These are phyloP conservation scores for Aspergillus sp. DNA, from an alignment of 2,329 filamentous ascomycete species.

Conservation along the genomic window DNA sequence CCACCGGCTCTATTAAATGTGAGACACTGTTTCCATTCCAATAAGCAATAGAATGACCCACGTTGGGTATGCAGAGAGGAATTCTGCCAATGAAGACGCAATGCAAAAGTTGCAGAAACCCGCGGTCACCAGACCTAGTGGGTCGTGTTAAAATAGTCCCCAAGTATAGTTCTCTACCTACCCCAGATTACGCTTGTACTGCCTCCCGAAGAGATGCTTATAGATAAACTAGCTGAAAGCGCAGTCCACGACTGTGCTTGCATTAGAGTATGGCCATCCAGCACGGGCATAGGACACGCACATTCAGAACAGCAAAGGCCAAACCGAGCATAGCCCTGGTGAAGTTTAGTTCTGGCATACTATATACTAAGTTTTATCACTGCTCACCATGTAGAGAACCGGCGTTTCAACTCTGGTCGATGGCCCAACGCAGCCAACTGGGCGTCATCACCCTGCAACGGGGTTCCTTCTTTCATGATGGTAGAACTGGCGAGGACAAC, in stretches of 20 bases:
- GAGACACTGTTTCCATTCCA: conserved; percentile 5
- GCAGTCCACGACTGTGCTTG: conserved; percentile 56
- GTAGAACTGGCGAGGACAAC: no score
- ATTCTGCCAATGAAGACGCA: conserved; percentile 69
- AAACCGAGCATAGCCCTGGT: conserved; percentile 59
- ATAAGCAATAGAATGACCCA: conserved; percentile 17
- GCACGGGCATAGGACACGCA: conserved; percentile 19
- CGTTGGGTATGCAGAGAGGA: conserved; percentile 64
- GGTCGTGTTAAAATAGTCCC: not conserved
- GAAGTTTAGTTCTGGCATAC: not conserved
- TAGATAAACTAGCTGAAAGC: conserved; percentile 56
- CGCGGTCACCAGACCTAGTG: conserved; percentile 53
- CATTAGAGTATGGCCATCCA: not conserved
- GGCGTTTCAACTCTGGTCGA: conserved; percentile 57
- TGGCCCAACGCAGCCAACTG: conserved; percentile 58
- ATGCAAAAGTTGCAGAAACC: conserved; percentile 70
- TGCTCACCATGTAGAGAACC: conserved; percentile 54
- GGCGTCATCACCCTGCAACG: conserved; percentile 43
- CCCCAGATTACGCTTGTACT: conserved; percentile 74
- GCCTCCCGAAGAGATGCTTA: conserved; percentile 70
- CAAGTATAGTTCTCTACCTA: conserved; percentile 23
- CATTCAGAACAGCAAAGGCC: conserved; percentile 63
- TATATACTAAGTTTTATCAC: not conserved
- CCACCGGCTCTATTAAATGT: conserved; percentile 50
- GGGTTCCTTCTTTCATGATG: no score